phyloP scores from a whole-genome alignment of 139 green algal genomes.

The Tetraselmis striata region DNA sequence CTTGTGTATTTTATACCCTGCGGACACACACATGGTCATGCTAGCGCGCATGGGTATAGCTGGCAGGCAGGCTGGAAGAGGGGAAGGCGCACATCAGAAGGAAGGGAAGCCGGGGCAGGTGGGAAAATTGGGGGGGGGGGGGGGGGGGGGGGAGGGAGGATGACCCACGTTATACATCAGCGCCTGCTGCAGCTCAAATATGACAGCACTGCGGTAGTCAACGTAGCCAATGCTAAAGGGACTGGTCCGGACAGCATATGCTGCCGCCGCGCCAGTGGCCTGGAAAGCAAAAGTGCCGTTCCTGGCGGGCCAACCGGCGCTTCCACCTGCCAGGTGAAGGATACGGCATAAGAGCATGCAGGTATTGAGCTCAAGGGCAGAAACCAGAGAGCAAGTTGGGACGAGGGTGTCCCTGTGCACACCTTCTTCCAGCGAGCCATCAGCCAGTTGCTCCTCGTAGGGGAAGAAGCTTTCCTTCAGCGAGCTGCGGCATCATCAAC shows the following conservation, averaged over 20 bases:
- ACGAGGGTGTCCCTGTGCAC: too few species aligned
- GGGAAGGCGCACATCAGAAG: too few species aligned
- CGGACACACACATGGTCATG: too few species aligned
- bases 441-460: neutral
- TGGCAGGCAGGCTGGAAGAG: too few species aligned
- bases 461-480: neutral
- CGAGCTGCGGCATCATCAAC: too few species aligned
- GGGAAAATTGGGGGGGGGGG: neutral
- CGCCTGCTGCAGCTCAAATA: neutral
- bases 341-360: too few species aligned
- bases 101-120: neutral
- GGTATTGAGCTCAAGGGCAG: too few species aligned
- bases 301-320: neutral
- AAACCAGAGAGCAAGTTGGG: too few species aligned
- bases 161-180: neutral
- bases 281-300: neutral
- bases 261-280: neutral
- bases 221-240: neutral
- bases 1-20: too few species aligned
- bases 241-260: neutral
- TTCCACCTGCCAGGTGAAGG: too few species aligned
- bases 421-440: neutral
- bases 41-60: too few species aligned
- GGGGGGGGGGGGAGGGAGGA: neutral
- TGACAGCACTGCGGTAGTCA: neutral